Conservation (phyloP, 176 grass and related monocot genomes). For the Triticum turgidum region DNA sequence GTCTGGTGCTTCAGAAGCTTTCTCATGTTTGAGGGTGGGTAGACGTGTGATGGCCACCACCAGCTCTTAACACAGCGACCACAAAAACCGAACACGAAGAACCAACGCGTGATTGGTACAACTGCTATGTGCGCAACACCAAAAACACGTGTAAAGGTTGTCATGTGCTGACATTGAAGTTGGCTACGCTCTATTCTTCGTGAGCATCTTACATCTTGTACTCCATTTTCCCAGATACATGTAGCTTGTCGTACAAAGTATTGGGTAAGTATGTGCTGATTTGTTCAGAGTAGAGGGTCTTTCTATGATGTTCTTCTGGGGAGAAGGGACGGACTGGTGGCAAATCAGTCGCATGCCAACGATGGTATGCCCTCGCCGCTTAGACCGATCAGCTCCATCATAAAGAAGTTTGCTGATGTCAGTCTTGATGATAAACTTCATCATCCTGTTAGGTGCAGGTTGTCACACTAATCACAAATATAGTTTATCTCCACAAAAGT, state of each 20-base stretch:
- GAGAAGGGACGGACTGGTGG: constrained; percentile 53
- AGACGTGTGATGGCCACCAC: too few relatives aligned
- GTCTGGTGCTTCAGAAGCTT: too few relatives aligned
- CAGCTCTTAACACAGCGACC: too few relatives aligned
- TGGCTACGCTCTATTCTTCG: constrained; percentile 54
- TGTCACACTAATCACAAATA: neutral
- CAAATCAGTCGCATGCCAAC: constrained; percentile 63
- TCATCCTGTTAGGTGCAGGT: constrained; percentile 55
- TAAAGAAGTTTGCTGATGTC: constrained; percentile 37
- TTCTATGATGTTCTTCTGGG: constrained; percentile 49
- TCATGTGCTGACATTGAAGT: constrained; percentile 75
- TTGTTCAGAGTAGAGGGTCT: constrained; percentile 54
- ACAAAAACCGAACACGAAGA: too few relatives aligned
- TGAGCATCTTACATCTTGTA: constrained; percentile 8
- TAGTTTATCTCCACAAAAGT: neutral
- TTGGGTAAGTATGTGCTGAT: neutral
- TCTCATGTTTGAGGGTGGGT: too few relatives aligned
- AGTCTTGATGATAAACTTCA: constrained; percentile 47
- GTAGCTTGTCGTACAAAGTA: neutral
- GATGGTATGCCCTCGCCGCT: constrained; percentile 54
- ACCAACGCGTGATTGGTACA: too few relatives aligned
- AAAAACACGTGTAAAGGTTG: neutral
- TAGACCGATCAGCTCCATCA: constrained; percentile 38
- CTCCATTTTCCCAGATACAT: neutral
- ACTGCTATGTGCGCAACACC: fast-evolving